These are phyloP conservation scores for Oxyria digyna DNA, from an alignment of 148 eudicot species.

Conservation along the genomic window DNA sequence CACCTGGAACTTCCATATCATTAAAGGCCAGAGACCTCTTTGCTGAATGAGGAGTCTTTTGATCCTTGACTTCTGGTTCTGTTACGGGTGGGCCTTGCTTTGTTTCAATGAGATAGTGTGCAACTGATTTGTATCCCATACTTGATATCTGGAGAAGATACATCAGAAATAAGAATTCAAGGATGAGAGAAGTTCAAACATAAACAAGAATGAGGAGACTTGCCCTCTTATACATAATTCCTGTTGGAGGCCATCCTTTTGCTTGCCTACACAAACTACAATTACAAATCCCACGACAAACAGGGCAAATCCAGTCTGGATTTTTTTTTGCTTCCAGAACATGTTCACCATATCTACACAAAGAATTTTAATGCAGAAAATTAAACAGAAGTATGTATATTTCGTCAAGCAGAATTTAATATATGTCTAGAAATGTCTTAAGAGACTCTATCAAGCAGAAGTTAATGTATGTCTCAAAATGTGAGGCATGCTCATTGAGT, in stretches of 20 bases:
- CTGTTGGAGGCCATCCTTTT: conserved; percentile 90
- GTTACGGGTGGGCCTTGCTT: conserved; percentile 28
- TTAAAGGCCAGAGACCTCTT: conserved; percentile 57
- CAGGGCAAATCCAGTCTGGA: conserved; percentile 83
- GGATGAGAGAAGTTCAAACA: not conserved
- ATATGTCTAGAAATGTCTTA: no score
- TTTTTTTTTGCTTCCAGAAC: conserved; percentile 79
- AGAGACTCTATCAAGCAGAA: no score
- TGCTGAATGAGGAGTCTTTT: conserved; percentile 33
- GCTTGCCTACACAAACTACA: conserved; percentile 91
- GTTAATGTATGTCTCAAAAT: no score
- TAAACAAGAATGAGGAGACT: not conserved
- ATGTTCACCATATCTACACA: conserved; percentile 80
- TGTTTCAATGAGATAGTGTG: conserved; percentile 77
- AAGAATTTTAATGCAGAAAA: not conserved
- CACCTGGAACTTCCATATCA: no score
- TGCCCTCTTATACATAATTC: conserved; percentile 53
- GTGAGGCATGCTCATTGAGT: no score
- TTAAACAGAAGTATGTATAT: no score
- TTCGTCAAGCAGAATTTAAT: no score
- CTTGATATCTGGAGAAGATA: conserved; percentile 29
- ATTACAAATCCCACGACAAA: conserved; percentile 91
- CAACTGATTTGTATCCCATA: conserved; percentile 83
- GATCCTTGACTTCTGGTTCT: conserved; percentile 1
- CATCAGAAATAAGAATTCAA: not conserved